Evolutionary conservation across 2,329 filamentous ascomycete genomes (phyloP).

Genomic region (Dothistroma septosporum): DNA sequence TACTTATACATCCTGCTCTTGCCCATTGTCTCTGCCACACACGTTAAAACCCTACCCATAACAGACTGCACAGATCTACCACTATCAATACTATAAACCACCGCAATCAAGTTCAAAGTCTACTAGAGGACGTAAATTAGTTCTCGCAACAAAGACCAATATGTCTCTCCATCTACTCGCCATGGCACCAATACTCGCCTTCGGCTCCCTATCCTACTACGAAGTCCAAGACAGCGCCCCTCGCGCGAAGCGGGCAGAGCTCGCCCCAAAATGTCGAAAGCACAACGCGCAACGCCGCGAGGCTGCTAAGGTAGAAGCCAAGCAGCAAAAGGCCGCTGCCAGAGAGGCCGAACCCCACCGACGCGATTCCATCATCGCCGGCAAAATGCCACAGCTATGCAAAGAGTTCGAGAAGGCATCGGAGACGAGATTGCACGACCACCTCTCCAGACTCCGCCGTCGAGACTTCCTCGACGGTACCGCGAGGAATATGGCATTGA

Average conservation of each 20-base stretch:
- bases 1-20: background rate
- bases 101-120: background rate
- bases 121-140: background rate
- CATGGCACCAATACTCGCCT: background rate
- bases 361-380: background rate
- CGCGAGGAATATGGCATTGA: background rate
- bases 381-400: background rate
- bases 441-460: background rate
- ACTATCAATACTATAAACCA: background rate
- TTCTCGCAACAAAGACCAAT: background rate
- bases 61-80: background rate
- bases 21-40: background rate
- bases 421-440: background rate
- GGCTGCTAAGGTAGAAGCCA: background rate
- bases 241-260: background rate
- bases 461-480: background rate
- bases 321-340: background rate
- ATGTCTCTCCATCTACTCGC: background rate
- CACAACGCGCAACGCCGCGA: background rate
- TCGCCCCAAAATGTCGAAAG: background rate
- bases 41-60: background rate
- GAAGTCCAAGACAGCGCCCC: background rate
- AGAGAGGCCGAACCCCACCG: background rate
- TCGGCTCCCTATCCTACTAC: background rate
- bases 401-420: background rate